Evolutionary conservation across 2,329 filamentous ascomycete genomes (phyloP).

Genomic region (Hymenotorrendiella dingleyae): DNA sequence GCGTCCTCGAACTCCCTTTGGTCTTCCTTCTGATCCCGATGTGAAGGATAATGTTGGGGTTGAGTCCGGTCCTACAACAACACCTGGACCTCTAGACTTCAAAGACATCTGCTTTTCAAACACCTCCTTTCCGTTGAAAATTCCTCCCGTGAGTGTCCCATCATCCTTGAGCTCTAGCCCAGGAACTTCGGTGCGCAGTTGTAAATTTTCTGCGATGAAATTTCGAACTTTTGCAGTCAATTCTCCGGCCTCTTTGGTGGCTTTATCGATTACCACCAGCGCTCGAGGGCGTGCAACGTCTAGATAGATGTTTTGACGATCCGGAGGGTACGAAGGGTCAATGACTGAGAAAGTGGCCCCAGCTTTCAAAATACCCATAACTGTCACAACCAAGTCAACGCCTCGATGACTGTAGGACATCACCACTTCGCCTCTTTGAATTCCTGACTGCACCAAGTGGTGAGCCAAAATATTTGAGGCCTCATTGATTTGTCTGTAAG

Average conservation of each 20-base stretch:
- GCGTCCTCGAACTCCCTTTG: slow-evolving; percentile 81
- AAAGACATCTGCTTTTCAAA: slow-evolving; percentile 50
- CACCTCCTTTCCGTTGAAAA: slow-evolving; percentile 59
- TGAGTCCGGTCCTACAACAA: slow-evolving; percentile 81
- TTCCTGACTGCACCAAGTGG: slow-evolving; percentile 67
- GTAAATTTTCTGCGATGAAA: slow-evolving; percentile 69
- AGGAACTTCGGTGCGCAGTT: slow-evolving; percentile 69
- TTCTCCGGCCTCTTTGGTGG: slow-evolving; percentile 61
- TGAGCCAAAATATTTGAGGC: slow-evolving; percentile 75
- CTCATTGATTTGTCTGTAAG: slow-evolving; percentile 81
- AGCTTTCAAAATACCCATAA: slow-evolving; percentile 66
- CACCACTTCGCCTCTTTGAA: slow-evolving; percentile 77
- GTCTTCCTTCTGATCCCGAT: slow-evolving; percentile 68
- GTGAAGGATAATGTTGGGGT: slow-evolving; percentile 72
- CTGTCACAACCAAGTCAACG: slow-evolving; percentile 69
- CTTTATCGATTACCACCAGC: slow-evolving; percentile 67
- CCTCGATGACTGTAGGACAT: slow-evolving; percentile 86
- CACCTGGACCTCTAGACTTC: slow-evolving; percentile 53
- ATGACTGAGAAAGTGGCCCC: slow-evolving; percentile 62
- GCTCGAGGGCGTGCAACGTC: slow-evolving; percentile 71
- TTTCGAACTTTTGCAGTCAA: slow-evolving; percentile 49
- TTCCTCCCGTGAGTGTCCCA: slow-evolving; percentile 66
- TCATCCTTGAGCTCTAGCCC: slow-evolving; percentile 65
- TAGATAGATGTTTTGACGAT: slow-evolving; percentile 75
- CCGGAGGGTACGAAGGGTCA: slow-evolving; percentile 77